Percentiles rank a stretch among this genome's conserved stretches.
These are phyloP conservation scores for Auricularia auricula-judae DNA, from an alignment of 768 basidiomycete species.

Conservation along the genomic window DNA sequence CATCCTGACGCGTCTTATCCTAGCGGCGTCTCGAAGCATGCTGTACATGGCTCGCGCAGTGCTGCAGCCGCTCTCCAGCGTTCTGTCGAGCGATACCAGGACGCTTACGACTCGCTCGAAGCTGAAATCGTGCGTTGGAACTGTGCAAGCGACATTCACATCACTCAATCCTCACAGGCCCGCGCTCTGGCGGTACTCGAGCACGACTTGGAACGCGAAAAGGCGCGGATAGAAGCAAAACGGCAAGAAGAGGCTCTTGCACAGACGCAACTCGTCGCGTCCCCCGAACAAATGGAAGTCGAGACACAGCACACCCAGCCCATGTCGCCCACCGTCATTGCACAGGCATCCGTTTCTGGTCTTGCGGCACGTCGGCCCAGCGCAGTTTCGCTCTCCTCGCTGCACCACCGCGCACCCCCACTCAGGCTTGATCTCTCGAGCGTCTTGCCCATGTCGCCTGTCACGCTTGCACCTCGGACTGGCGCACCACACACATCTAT, in stretches of 20 bases:
- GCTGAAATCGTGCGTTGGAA: slow-evolving; percentile 44
- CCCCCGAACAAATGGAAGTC: slow-evolving; percentile 17
- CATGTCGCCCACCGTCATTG: slow-evolving; percentile 16
- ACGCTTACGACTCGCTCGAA: slow-evolving; percentile 69
- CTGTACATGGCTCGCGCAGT: slow-evolving; percentile 52
- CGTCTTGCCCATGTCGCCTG: slow-evolving; percentile 62
- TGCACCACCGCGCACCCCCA: slow-evolving; percentile 59
- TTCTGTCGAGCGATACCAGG: slow-evolving; percentile 71
- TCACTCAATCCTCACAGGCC: slow-evolving; percentile 30
- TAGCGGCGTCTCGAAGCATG: slow-evolving; percentile 49
- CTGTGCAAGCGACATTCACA: neutral
- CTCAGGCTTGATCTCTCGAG: slow-evolving; percentile 77
- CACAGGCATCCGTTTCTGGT: slow-evolving; percentile 19
- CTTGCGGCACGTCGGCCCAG: slow-evolving; percentile 47
- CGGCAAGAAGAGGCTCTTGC: slow-evolving; percentile 30
- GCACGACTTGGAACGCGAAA: slow-evolving; percentile 54
- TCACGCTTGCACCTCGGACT: slow-evolving; percentile 72
- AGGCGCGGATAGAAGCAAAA: slow-evolving; percentile 38
- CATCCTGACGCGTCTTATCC: neutral
- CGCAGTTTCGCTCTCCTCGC: slow-evolving; percentile 68
- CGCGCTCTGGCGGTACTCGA: slow-evolving; percentile 62
- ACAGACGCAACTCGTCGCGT: slow-evolving; percentile 16
- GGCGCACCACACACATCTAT: slow-evolving; percentile 40
- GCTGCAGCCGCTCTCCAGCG: slow-evolving; percentile 54
- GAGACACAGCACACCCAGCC: slow-evolving; percentile 12